Percentiles rank a stretch among this genome's conserved stretches.
These are phyloP conservation scores for Incumbomyces lentus DNA, from an alignment of 2,329 filamentous ascomycete genomes.

Conservation along the genomic window DNA sequence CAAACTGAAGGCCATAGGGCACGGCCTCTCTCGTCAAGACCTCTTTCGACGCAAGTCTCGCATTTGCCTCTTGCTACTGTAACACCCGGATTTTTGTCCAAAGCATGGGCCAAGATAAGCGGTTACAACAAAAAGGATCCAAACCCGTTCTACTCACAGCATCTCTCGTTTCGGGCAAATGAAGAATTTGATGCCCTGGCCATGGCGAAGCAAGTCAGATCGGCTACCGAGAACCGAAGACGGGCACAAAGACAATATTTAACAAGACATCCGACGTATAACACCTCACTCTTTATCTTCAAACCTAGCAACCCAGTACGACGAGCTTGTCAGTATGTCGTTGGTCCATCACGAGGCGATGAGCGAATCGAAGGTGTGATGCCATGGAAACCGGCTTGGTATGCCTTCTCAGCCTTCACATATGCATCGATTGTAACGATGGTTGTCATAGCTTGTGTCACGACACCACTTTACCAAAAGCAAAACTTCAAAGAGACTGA, in stretches of 20 bases:
- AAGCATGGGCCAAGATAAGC: conserved; percentile 51
- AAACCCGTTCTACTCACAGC: conserved; percentile 87
- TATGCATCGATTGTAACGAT: conserved; percentile 92
- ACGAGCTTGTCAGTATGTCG: conserved; percentile 73
- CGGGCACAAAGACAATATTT: conserved; percentile 86
- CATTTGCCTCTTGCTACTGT: conserved; percentile 23
- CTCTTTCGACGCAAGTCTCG: conserved; percentile 23
- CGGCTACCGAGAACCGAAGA: conserved; percentile 70
- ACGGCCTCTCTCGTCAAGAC: conserved; percentile 10
- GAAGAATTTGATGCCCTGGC: conserved; percentile 73
- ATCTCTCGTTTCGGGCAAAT: conserved; percentile 59
- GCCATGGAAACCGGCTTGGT: conserved; percentile 85
- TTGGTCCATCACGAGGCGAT: conserved; percentile 78
- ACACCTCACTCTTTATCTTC: conserved; percentile 84
- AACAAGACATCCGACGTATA: conserved; percentile 76
- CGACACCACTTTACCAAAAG: conserved; percentile 87
- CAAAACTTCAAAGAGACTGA: conserved; percentile 59
- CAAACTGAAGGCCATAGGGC: conserved; percentile 30
- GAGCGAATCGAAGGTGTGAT: conserved; percentile 83
- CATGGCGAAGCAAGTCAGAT: conserved; percentile 84
- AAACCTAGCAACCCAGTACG: conserved; percentile 66
- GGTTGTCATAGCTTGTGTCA: conserved; percentile 92
- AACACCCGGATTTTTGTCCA: conserved; percentile 49
- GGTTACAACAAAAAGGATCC: conserved; percentile 57
- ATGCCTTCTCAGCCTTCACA: conserved; percentile 82